Evolutionary conservation across 2,329 filamentous ascomycete genomes (phyloP).

Genomic region (Fusarium torulosum): DNA sequence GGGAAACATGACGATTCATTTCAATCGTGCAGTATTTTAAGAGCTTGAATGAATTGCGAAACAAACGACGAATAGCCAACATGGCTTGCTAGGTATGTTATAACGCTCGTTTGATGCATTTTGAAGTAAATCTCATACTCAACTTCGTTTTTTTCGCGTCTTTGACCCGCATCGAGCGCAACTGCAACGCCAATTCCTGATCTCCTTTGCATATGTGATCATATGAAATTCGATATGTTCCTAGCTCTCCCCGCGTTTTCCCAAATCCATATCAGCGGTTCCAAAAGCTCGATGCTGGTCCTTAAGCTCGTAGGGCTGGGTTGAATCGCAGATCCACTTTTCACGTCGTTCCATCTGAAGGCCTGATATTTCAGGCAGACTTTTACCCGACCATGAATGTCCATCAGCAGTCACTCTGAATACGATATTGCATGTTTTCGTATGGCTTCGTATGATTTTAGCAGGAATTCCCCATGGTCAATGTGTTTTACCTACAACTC

Average conservation of each 20-base stretch:
- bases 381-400: not conserved
- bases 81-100: not conserved
- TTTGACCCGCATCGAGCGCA: slow-evolving; percentile 6
- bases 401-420: too few species aligned
- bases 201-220: slow-evolving; percentile 32
- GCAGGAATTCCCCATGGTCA: too few species aligned
- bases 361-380: slow-evolving; percentile 11
- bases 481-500: too few species aligned
- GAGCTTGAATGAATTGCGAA: slow-evolving; percentile 15
- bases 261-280: slow-evolving; percentile 27
- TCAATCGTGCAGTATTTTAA: not conserved
- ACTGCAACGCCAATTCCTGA: not conserved
- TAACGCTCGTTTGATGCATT: not conserved
- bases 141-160: slow-evolving; percentile 22
- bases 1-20: slow-evolving; percentile 25
- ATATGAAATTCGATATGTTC: slow-evolving; percentile 29
- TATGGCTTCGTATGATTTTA: too few species aligned
- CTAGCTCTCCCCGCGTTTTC: slow-evolving; percentile 44
- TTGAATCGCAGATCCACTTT: not conserved
- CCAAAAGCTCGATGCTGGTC: slow-evolving; percentile 48
- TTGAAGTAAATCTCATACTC: not conserved
- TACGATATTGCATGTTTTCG: too few species aligned
- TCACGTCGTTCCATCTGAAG: not conserved
- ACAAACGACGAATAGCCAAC: slow-evolving; percentile 24
- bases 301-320: slow-evolving; percentile 50